Evolutionary conservation across 129 eudicot genomes (phyloP).

Genomic region (Scalesia atractyloides): DNA sequence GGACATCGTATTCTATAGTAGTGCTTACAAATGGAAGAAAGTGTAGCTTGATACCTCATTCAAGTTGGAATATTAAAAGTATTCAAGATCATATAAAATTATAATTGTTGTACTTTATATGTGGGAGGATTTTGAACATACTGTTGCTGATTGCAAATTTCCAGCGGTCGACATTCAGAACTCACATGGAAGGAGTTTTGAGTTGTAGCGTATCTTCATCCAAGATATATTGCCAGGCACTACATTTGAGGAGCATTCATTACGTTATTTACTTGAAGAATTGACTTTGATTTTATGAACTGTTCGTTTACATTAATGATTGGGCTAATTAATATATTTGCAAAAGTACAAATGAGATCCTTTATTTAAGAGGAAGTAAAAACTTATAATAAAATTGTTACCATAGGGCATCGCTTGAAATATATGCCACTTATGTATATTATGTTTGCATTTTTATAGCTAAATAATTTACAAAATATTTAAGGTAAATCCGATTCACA

Average conservation of each 20-base stretch:
- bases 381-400: neutral
- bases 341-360: constrained; percentile 20
- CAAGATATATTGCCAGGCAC: constrained; percentile 41
- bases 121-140: neutral
- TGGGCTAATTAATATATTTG: neutral
- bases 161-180: constrained; percentile 32
- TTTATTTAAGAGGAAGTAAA: neutral
- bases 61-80: constrained; percentile 11
- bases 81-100: constrained; percentile 12
- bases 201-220: constrained; percentile 30
- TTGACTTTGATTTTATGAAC: constrained; percentile 13
- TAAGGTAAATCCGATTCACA: too few species aligned
- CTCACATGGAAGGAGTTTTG: constrained; percentile 37
- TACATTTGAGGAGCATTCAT: constrained; percentile 33
- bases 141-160: constrained; percentile 19
- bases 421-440: neutral
- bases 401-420: neutral
- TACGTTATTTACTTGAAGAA: neutral
- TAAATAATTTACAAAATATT: too few species aligned
- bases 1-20: too few species aligned
- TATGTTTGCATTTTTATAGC: too few species aligned
- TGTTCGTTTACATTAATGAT: constrained; percentile 21
- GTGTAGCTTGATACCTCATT: neutral
- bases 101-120: constrained; percentile 5
- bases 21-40: too few species aligned